Evolutionary conservation across 2,329 filamentous ascomycete genomes (phyloP), one percentile per base, ranked within the genome.

Genomic region (Alternaria triticina): DNA sequence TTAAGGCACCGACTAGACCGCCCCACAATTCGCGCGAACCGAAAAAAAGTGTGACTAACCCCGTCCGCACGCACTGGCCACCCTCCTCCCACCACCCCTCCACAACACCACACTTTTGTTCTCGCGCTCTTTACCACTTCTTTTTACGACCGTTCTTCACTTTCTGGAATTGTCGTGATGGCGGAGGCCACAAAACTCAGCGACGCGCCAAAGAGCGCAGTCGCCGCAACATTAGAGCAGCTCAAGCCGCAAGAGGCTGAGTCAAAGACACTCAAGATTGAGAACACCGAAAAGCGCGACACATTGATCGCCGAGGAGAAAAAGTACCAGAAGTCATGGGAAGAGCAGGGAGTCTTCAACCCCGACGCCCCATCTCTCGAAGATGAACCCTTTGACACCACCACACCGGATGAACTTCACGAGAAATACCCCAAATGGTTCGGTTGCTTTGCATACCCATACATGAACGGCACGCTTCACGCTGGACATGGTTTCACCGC

Each of bases 401-500:
- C 94, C 72, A 86, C 90, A 54, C 85, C 92, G 62, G 88, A 88
- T 67, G 90, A 96, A 74, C 86, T 97, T 68, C 92, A 91, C 76
- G 86, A 90, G 75, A 90, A 94, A 79, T 84, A 91, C 74, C 95
- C 95, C 71, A 98, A 98, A 83, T 97, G 94, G 86, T 96, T 95
- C 78, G 93, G 91, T 58, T 90, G 88, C 59, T 91, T 92, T 83
- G 89, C 88, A 72, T 92, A 90, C 54, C 76, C 77, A 10, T 81
- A 81, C 71, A 80, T 81, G 76, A 82, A 82, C 61, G 80, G 80
- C 51, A 78, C 75, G 64, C 86, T 96, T 25, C 95, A 98, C 77
- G 93, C 92, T 30, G 96, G 96, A 22, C 96, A 99, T 84, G 91
- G 89, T 72, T 98, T 99, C 81, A 96, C 94, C 22, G 89, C 92